phyloP scores from a whole-genome alignment of 2,329 filamentous ascomycete species.

The Madurella fahalii region DNA sequence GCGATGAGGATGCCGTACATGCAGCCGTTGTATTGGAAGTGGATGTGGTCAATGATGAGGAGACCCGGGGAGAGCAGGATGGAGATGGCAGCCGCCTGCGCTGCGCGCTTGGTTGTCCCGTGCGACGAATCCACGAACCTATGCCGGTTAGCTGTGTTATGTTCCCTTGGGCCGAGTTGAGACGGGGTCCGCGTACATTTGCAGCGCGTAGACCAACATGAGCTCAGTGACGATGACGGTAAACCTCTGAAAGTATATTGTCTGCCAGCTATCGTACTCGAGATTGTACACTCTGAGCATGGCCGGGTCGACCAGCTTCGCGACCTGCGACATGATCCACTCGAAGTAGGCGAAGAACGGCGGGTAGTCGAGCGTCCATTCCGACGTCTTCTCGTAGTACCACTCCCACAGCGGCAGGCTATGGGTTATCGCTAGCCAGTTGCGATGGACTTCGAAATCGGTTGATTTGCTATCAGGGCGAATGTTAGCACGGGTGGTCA shows the following conservation, averaged over 20 bases:
- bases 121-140: conserved; percentile 74
- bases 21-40: conserved; percentile 98
- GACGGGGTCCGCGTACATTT: conserved; percentile 49
- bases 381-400: conserved; percentile 96
- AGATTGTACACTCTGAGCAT: conserved; percentile 82
- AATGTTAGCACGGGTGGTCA: conserved; percentile 11
- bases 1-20: conserved; percentile 87
- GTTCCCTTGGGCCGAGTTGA: background rate
- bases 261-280: conserved; percentile 87
- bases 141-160: conserved; percentile 1
- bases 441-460: conserved; percentile 97
- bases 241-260: conserved; percentile 86
- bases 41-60: conserved; percentile 95
- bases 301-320: conserved; percentile 68
- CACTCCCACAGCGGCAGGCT: conserved; percentile 82
- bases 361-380: conserved; percentile 99
- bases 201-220: conserved; percentile 76
- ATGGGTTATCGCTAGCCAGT: conserved; percentile 95
- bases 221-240: conserved; percentile 85
- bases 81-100: conserved; percentile 83
- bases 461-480: conserved; percentile 75
- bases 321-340: conserved; percentile 81
- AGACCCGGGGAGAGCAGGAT: conserved; percentile 88
- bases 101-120: conserved; percentile 62
- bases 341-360: conserved; percentile 98